These are phyloP conservation scores for Backusella circina DNA, from an alignment of 192 early-diverging fungal species.

Conservation along the genomic window DNA sequence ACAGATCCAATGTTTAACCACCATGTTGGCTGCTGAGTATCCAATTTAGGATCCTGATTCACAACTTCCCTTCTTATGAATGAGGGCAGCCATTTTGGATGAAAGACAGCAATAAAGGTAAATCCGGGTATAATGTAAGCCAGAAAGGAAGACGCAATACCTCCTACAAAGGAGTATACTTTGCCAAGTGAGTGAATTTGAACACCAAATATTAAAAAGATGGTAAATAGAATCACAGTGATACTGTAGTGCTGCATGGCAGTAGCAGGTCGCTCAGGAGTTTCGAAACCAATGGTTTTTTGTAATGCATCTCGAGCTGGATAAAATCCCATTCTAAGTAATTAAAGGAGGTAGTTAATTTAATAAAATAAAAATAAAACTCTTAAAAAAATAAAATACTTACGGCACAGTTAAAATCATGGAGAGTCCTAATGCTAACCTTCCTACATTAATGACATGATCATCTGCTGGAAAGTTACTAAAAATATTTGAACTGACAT, in stretches of 20 bases:
- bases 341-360: neutral
- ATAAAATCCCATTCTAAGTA: conserved; percentile 40
- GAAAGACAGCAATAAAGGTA: conserved; percentile 40
- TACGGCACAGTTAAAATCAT: conserved; percentile 57
- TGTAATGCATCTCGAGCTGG: conserved; percentile 46
- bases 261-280: conserved; percentile 24
- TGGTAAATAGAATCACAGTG: conserved; percentile 36
- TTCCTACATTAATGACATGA: conserved; percentile 53
- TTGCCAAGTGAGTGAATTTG: conserved; percentile 38
- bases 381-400: conserved; percentile 10
- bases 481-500: conserved; percentile 60
- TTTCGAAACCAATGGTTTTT: conserved; percentile 41
- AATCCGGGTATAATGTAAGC: conserved; percentile 48
- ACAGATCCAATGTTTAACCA: conserved; percentile 40
- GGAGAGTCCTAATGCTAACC: conserved; percentile 54
- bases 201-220: conserved; percentile 36
- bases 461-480: conserved; percentile 63
- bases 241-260: conserved; percentile 35
- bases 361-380: neutral
- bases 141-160: conserved; percentile 41
- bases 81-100: neutral
- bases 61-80: neutral
- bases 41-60: neutral
- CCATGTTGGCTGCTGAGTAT: neutral
- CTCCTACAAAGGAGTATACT: conserved; percentile 46